Percentiles rank a stretch among this genome's conserved stretches.
phyloP scores from a whole-genome alignment of 441 rosid genomes.

The Gossypium schwendimanii region DNA sequence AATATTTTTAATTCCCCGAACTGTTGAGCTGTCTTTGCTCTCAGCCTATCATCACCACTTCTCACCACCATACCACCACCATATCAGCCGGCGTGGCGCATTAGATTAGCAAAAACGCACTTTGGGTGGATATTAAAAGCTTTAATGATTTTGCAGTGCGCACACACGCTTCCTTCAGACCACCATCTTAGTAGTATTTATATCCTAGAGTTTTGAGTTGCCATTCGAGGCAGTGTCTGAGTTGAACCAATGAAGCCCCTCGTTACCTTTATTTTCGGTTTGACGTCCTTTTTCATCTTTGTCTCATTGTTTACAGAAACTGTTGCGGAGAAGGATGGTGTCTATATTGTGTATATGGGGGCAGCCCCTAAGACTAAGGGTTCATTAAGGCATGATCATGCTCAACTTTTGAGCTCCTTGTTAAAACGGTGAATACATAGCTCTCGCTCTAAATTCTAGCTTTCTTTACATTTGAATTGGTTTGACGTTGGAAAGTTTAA shows the following conservation, averaged over 20 bases:
- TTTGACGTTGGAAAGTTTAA: not conserved
- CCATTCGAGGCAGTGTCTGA: not conserved
- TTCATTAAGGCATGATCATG: conserved; percentile 23
- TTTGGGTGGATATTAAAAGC: conserved; percentile 21
- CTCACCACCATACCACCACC: conserved; percentile 5
- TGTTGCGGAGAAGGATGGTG: conserved; percentile 20
- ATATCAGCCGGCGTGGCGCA: not conserved
- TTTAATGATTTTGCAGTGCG: not conserved
- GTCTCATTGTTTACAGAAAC: conserved; percentile 17
- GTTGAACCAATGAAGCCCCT: conserved; percentile 15
- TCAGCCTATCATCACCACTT: conserved; percentile 13
- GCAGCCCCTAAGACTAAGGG: conserved; percentile 39
- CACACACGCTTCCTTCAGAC: not conserved
- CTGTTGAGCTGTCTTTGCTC: not conserved
- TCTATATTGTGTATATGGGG: conserved; percentile 82
- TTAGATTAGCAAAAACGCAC: conserved; percentile 20
- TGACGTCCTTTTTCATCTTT: conserved; percentile 13
- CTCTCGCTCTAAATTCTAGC: not conserved
- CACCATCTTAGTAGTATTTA: conserved; percentile 11
- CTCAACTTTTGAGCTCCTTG: conserved; percentile 48
- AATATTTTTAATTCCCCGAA: not conserved
- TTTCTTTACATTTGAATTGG: not conserved
- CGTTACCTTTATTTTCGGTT: not conserved
- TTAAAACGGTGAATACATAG: conserved; percentile 31
- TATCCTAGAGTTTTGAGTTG: not conserved